phyloP scores from a whole-genome alignment of 495 filamentous ascomycete species.

The Pyrenula aspistea region DNA sequence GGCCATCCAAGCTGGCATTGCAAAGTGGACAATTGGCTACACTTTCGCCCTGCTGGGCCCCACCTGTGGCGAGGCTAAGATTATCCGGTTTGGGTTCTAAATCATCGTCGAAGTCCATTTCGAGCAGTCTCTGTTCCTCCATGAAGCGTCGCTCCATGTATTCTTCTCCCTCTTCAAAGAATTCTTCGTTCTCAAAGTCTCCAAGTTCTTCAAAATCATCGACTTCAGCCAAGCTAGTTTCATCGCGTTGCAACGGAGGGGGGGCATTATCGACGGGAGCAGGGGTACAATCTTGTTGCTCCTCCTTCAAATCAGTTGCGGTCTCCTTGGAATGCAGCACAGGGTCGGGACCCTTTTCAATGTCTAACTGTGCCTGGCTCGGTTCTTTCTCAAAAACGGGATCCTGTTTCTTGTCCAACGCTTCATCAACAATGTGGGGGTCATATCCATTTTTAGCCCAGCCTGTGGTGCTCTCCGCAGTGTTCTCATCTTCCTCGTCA shows the following conservation, averaged over 20 bases:
- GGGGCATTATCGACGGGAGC: slow-evolving; percentile 5
- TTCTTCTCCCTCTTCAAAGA: slow-evolving; percentile 46
- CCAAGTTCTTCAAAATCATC: slow-evolving; percentile 58
- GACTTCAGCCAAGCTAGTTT: slow-evolving; percentile 41
- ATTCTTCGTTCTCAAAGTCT: slow-evolving; percentile 16
- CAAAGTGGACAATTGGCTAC: slow-evolving; percentile 65
- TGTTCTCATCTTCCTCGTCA: slow-evolving; percentile 31
- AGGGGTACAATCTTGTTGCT: slow-evolving; percentile 10
- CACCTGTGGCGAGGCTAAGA: not conserved
- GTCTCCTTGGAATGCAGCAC: not conserved
- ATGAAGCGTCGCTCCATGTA: slow-evolving; percentile 46
- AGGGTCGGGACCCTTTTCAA: not conserved
- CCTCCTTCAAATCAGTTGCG: not conserved
- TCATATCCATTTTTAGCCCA: not conserved
- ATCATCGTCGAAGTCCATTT: slow-evolving; percentile 34
- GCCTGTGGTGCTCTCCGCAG: not conserved
- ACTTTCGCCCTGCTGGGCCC: not conserved
- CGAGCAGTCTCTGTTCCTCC: slow-evolving; percentile 49
- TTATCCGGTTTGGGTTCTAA: not conserved
- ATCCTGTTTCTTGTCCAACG: not conserved
- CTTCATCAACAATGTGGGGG: not conserved
- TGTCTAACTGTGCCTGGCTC: not conserved
- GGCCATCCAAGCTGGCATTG: slow-evolving; percentile 42
- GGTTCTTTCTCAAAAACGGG: not conserved
- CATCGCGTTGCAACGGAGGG: slow-evolving; percentile 40